These are phyloP conservation scores for Omphalotus guepiniiformis DNA, from an alignment of 768 basidiomycete species.

Conservation along the genomic window DNA sequence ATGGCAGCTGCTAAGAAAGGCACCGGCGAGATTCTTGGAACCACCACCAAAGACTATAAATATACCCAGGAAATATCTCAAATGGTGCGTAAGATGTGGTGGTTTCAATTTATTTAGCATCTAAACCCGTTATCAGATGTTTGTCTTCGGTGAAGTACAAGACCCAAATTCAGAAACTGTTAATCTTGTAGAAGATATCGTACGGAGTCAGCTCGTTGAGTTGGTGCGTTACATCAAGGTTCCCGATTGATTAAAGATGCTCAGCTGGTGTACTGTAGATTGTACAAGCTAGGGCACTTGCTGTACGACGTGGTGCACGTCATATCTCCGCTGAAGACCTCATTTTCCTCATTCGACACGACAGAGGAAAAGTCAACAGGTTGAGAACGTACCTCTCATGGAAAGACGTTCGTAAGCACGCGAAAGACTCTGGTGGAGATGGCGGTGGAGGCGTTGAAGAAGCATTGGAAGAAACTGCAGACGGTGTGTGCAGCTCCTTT, in stretches of 20 bases:
- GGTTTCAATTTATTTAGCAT: not conserved
- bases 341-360: constrained; percentile 93
- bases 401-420: constrained; percentile 96
- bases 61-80: constrained; percentile 91
- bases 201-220: constrained; percentile 86
- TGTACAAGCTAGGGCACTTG: constrained; percentile 81
- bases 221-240: constrained; percentile 47
- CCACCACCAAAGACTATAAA: constrained; percentile 62
- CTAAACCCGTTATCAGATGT: constrained; percentile 58
- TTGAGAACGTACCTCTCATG: constrained; percentile 91
- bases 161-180: constrained; percentile 86
- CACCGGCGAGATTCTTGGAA: constrained; percentile 14
- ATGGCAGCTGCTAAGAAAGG: constrained; percentile 11
- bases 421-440: constrained; percentile 85
- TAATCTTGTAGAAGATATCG: constrained; percentile 93
- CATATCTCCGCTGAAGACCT: constrained; percentile 91
- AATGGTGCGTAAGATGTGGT: constrained; percentile 52
- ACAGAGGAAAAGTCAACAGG: constrained; percentile 90
- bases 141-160: constrained; percentile 94
- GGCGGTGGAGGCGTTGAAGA: constrained; percentile 81
- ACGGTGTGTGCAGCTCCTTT: constrained; percentile 43
- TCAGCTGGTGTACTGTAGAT: constrained; percentile 48
- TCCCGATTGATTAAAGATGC: not conserved
- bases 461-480: constrained; percentile 76
- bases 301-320: constrained; percentile 77